These are phyloP conservation scores for Colletotrichum filicis DNA, from an alignment of 2,329 filamentous ascomycete species.

Conservation along the genomic window DNA sequence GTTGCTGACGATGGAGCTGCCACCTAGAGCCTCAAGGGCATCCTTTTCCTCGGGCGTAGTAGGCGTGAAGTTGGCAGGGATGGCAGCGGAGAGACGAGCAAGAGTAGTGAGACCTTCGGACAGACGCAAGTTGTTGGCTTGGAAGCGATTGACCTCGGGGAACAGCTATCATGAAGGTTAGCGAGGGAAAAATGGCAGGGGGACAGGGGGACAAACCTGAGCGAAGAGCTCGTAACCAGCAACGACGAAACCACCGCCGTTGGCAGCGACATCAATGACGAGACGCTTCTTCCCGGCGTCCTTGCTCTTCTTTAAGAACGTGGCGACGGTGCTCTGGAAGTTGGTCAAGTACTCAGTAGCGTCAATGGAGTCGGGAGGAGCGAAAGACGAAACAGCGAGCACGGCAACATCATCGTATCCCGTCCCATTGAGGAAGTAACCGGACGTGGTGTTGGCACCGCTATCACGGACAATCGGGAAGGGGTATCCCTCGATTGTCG, in stretches of 20 bases:
- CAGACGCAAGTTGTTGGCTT: conserved; percentile 61
- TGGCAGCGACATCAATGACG: conserved; percentile 67
- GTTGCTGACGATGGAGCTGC: conserved; percentile 55
- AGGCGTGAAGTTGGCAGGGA: conserved; percentile 44
- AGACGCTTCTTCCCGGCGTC: conserved; percentile 67
- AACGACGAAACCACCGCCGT: conserved; percentile 68
- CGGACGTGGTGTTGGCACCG: conserved; percentile 42
- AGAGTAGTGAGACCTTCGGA: conserved; percentile 58
- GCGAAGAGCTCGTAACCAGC: conserved; percentile 73
- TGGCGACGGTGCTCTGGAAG: conserved; percentile 44
- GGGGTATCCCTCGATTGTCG: conserved; percentile 42
- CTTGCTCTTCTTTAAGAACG: conserved; percentile 44
- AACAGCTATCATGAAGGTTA: conserved; percentile 51
- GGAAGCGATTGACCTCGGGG: conserved; percentile 60
- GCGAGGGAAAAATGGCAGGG: conserved; percentile 42
- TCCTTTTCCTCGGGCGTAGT: conserved; percentile 49
- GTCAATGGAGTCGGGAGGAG: conserved; percentile 34
- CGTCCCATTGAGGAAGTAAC: conserved; percentile 48
- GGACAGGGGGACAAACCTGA: conserved; percentile 47
- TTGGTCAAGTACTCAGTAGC: conserved; percentile 40
- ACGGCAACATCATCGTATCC: conserved; percentile 49
- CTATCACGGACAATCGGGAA: conserved; percentile 43
- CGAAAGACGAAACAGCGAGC: conserved; percentile 42
- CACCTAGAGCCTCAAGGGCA: conserved; percentile 56
- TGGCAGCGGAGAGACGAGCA: conserved; percentile 48